Evolutionary conservation across 2,329 filamentous ascomycete genomes (phyloP).

Genomic region (Curvularia eragrostidis): DNA sequence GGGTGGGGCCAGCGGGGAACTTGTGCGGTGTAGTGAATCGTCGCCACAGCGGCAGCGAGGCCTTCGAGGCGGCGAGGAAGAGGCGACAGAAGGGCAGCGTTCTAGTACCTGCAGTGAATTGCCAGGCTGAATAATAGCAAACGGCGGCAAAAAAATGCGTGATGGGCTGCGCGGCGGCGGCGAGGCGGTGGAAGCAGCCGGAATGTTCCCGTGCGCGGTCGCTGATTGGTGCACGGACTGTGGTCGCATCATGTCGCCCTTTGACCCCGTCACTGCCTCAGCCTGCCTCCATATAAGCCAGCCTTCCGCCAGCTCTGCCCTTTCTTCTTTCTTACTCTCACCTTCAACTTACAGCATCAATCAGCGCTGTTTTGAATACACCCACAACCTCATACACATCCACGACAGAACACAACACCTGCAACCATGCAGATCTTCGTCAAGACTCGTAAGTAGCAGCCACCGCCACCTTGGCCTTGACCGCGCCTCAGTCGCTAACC

Average conservation of each 20-base stretch:
- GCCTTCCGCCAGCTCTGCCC: slow-evolving; percentile 22
- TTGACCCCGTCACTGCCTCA: slow-evolving; percentile 43
- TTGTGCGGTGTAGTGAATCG: background rate
- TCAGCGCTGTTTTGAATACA: slow-evolving; percentile 12
- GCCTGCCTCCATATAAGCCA: slow-evolving; percentile 43
- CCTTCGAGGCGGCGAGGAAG: background rate
- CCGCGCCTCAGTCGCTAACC: slow-evolving; percentile 43
- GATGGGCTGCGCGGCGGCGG: slow-evolving; percentile 12
- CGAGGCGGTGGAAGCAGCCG: slow-evolving; percentile 28
- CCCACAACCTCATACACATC: slow-evolving; percentile 20
- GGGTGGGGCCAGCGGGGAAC: slow-evolving; percentile 33
- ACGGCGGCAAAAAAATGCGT: slow-evolving; percentile 11
- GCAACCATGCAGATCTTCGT: slow-evolving; percentile 92
- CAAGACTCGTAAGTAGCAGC: slow-evolving; percentile 79
- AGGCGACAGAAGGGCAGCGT: background rate
- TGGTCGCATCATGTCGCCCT: slow-evolving; percentile 40
- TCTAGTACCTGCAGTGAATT: slow-evolving; percentile 1
- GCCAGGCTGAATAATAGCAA: slow-evolving; percentile 25
- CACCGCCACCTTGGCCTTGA: slow-evolving; percentile 27
- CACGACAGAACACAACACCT: background rate
- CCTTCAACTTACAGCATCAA: slow-evolving; percentile 14
- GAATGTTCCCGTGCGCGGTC: slow-evolving; percentile 43
- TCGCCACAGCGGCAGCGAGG: slow-evolving; percentile 7
- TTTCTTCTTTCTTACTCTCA: slow-evolving; percentile 25
- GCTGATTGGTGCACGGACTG: slow-evolving; percentile 42